A percentile compares a stretch with the other conserved stretches of the same genome.
Conservation (phyloP, 306 rosid species). For the Quillaja saponaria region DNA sequence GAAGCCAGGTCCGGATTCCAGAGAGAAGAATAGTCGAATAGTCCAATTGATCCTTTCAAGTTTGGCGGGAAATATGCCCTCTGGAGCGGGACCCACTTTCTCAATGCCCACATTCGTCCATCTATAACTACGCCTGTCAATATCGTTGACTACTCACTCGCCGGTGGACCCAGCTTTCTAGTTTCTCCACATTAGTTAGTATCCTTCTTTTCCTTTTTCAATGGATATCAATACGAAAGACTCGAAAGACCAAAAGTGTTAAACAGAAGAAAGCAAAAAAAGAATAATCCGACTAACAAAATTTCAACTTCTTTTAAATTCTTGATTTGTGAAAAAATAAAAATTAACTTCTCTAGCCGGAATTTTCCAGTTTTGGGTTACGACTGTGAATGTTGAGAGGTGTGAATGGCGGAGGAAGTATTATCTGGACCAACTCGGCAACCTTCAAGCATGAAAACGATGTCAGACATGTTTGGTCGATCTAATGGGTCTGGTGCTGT, state of each 20-base stretch:
- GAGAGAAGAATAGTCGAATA: too few species aligned
- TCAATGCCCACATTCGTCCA: conserved; percentile 17
- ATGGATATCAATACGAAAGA: conserved; percentile 19
- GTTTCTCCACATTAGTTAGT: too few species aligned
- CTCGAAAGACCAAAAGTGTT: not conserved
- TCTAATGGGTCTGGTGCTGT: conserved; percentile 90
- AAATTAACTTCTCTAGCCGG: conserved; percentile 27
- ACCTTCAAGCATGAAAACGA: conserved; percentile 99
- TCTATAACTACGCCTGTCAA: conserved; percentile 30
- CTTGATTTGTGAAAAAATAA: conserved; percentile 3
- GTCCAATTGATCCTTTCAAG: conserved; percentile 26
- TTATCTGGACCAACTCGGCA: conserved; percentile 91
- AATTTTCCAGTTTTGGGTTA: conserved; percentile 26
- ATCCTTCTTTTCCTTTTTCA: too few species aligned
- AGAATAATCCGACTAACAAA: conserved; percentile 13
- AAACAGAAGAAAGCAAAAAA: not conserved
- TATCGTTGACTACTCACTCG: conserved; percentile 48
- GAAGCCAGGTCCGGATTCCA: conserved; percentile 31
- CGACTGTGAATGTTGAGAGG: conserved; percentile 81
- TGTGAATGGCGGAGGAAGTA: conserved; percentile 87
- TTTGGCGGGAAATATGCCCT: conserved; percentile 49
- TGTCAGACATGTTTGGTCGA: conserved; percentile 91
- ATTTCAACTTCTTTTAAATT: conserved; percentile 28
- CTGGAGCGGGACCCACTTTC: conserved; percentile 41
- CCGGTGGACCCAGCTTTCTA: conserved; percentile 42